Conservation (phyloP, 345 rosid species). For the Linum lewisii region DNA sequence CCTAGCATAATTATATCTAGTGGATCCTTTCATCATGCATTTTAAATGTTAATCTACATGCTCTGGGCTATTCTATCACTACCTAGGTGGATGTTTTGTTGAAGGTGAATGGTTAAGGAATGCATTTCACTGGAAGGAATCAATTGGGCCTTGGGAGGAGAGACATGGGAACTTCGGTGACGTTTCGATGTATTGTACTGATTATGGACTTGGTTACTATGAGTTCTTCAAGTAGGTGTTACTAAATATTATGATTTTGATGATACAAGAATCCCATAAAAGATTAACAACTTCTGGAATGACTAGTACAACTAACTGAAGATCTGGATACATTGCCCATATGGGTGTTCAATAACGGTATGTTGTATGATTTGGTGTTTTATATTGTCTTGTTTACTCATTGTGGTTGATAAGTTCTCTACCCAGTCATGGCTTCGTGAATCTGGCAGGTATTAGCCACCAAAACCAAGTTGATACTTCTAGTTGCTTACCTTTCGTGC, state of each 20-base stretch:
- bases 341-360: conserved; percentile 98
- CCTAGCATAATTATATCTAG: too few relatives aligned
- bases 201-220: conserved; percentile 79
- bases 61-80: background rate
- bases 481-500: conserved; percentile 60
- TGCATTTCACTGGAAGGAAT: conserved; percentile 94
- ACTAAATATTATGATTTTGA: conserved; percentile 2
- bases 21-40: too few relatives aligned
- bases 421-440: conserved; percentile 8
- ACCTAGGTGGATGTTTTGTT: conserved; percentile 85
- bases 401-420: conserved; percentile 8
- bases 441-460: conserved; percentile 73
- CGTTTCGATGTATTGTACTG: conserved; percentile 97
- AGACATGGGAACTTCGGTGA: conserved; percentile 96
- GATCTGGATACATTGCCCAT: conserved; percentile 76
- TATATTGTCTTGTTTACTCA: background rate
- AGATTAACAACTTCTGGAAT: conserved; percentile 8
- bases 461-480: conserved; percentile 70
- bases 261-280: conserved; percentile 8
- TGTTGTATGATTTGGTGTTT: conserved; percentile 4
- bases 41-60: too few relatives aligned
- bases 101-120: conserved; percentile 96
- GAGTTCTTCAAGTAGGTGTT: conserved; percentile 72
- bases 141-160: conserved; percentile 94
- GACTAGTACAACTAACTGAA: conserved; percentile 60